Evolutionary conservation across 164 flowering plant genomes (phyloP).

Genomic region (Protea cynaroides): DNA sequence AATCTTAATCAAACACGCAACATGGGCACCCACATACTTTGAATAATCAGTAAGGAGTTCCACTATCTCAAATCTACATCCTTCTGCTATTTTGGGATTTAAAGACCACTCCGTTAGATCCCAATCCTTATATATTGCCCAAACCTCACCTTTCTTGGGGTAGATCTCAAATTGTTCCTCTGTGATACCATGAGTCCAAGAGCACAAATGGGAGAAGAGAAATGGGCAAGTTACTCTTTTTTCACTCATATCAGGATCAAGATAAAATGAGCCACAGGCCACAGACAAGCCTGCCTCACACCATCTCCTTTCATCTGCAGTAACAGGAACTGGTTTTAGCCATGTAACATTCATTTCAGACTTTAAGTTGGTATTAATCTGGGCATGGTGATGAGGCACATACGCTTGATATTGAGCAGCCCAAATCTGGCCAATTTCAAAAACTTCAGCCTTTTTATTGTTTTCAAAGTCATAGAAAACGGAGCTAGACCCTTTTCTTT

Average conservation of each 20-base stretch:
- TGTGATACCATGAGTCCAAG: constrained; percentile 16
- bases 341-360: constrained; percentile 21
- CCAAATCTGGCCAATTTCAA: constrained; percentile 32
- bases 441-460: constrained; percentile 11
- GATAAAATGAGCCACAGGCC: constrained; percentile 40
- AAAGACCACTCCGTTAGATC: constrained; percentile 26
- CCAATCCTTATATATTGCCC: constrained; percentile 46
- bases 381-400: constrained; percentile 23
- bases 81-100: constrained; percentile 17
- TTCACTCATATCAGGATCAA: constrained; percentile 17
- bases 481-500: not conserved
- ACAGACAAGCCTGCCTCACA: constrained; percentile 43
- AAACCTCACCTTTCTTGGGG: constrained; percentile 39
- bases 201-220: constrained; percentile 28
- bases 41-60: constrained; percentile 30
- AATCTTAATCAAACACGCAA: constrained; percentile 23
- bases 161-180: constrained; percentile 30
- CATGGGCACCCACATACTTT: constrained; percentile 18
- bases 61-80: constrained; percentile 24
- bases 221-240: constrained; percentile 7
- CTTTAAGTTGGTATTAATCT: constrained; percentile 7
- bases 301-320: constrained; percentile 35
- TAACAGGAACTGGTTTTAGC: constrained; percentile 40
- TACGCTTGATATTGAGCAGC: constrained; percentile 21
- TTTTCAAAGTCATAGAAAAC: constrained; percentile 18